Evolutionary conservation across 176 grass and related monocot genomes (phyloP).

Genomic region (Avena eriantha): DNA sequence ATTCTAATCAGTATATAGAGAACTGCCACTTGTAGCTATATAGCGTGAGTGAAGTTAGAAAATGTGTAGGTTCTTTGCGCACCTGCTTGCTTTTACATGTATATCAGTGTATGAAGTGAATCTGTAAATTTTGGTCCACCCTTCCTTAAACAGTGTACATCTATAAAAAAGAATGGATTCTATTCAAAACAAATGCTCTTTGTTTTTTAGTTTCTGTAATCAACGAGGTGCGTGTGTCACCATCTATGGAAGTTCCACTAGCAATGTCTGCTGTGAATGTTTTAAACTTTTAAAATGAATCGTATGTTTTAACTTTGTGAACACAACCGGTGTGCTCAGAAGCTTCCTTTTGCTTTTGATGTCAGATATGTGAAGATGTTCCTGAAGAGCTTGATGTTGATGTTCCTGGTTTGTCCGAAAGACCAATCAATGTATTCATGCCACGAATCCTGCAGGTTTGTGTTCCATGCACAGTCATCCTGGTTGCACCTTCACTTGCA

Average conservation of each 20-base stretch:
- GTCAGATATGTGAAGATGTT: conserved; percentile 97
- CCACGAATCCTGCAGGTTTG: conserved; percentile 86
- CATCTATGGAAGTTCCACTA: conserved; percentile 5
- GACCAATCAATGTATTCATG: conserved; percentile 93
- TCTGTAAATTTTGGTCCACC: background rate
- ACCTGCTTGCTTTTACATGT: too few relatives aligned
- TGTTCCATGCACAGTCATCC: conserved; percentile 3
- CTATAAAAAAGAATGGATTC: background rate
- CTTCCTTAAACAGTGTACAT: background rate
- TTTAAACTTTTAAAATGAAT: background rate
- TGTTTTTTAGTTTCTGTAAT: background rate
- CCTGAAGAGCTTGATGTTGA: conserved; percentile 94
- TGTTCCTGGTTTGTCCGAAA: conserved; percentile 86
- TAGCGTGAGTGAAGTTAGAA: background rate
- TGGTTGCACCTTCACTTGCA: background rate
- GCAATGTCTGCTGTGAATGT: conserved; percentile 2
- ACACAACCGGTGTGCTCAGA: conserved; percentile 35
- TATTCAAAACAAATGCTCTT: background rate
- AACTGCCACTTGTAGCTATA: background rate
- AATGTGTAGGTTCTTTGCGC: background rate
- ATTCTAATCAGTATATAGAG: background rate
- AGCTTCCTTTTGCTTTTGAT: conserved; percentile 26
- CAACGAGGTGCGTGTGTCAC: background rate
- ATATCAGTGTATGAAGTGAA: too few relatives aligned
- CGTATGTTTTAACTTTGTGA: conserved; percentile 9